Percentiles rank a stretch among this genome's conserved stretches.
These are phyloP conservation scores for Bocquillonia castaneifolia DNA, from an alignment of 441 rosid species.

Conservation along the genomic window DNA sequence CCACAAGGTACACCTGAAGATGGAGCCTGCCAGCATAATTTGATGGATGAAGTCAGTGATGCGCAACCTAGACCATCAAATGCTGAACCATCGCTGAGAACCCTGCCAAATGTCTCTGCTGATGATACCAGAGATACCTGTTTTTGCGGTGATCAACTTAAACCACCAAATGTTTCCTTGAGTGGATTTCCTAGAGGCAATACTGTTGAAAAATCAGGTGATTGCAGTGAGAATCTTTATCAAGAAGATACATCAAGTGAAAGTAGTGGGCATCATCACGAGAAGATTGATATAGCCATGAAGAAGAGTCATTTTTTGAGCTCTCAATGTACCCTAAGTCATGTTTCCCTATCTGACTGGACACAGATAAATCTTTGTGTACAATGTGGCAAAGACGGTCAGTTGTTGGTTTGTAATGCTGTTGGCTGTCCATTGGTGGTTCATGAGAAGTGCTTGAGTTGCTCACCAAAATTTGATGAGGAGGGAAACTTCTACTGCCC, in stretches of 20 bases:
- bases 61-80: slow-evolving; percentile 14
- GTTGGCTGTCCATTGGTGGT: slow-evolving; percentile 42
- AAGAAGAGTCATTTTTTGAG: slow-evolving; percentile 37
- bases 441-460: slow-evolving; percentile 50
- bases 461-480: slow-evolving; percentile 32
- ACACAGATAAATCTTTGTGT: slow-evolving; percentile 43
- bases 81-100: slow-evolving; percentile 6
- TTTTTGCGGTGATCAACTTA: slow-evolving; percentile 17
- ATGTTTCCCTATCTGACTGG: slow-evolving; percentile 26
- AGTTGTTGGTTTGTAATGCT: slow-evolving; percentile 39
- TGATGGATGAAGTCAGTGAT: slow-evolving; percentile 19
- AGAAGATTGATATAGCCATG: slow-evolving; percentile 28
- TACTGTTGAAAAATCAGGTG: slow-evolving; percentile 13
- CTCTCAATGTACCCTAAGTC: slow-evolving; percentile 27
- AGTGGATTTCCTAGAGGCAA: slow-evolving; percentile 10
- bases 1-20: slow-evolving; percentile 11
- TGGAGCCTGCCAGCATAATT: slow-evolving; percentile 2
- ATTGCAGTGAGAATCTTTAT: slow-evolving; percentile 10
- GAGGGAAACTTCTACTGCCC: slow-evolving; percentile 47
- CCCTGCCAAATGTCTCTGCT: neutral
- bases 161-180: slow-evolving; percentile 11
- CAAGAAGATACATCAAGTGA: slow-evolving; percentile 34
- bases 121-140: slow-evolving; percentile 11
- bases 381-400: slow-evolving; percentile 47
- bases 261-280: slow-evolving; percentile 22